These are phyloP conservation scores for Artomyces pyxidatus DNA, from an alignment of 768 basidiomycete species.

Conservation along the genomic window DNA sequence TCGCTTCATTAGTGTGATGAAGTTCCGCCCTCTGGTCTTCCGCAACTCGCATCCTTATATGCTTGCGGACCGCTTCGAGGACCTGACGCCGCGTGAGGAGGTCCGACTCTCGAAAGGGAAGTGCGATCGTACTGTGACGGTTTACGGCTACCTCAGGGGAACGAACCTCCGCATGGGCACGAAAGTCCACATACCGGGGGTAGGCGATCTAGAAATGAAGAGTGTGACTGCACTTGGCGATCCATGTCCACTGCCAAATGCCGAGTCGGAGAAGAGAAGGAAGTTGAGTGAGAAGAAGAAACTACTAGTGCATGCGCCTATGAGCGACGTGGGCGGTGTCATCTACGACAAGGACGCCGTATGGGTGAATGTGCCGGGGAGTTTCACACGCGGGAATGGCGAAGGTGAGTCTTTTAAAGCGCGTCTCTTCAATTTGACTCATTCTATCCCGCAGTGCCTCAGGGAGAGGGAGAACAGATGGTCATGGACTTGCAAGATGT, in stretches of 20 bases:
- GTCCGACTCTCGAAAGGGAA: slow-evolving; percentile 75
- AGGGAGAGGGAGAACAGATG: slow-evolving; percentile 96
- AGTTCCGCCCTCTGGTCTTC: slow-evolving; percentile 95
- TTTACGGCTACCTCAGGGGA: slow-evolving; percentile 93
- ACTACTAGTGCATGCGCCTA: slow-evolving; percentile 87
- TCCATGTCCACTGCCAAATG: slow-evolving; percentile 90
- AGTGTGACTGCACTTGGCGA: slow-evolving; percentile 75
- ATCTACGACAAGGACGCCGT: slow-evolving; percentile 98
- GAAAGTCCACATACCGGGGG: slow-evolving; percentile 89
- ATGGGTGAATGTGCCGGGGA: slow-evolving; percentile 95
- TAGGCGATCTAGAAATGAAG: slow-evolving; percentile 79
- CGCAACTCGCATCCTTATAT: slow-evolving; percentile 93
- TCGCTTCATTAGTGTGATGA: slow-evolving; percentile 96
- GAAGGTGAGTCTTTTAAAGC: slow-evolving; percentile 39
- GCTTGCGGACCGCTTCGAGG: slow-evolving; percentile 90
- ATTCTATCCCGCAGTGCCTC: slow-evolving; percentile 40
- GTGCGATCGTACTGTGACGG: slow-evolving; percentile 86
- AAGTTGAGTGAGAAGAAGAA: slow-evolving; percentile 95
- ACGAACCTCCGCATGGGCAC: slow-evolving; percentile 71
- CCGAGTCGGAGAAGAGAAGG: slow-evolving; percentile 82
- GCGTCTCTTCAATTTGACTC: slow-evolving; percentile 2
- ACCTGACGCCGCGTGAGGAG: slow-evolving; percentile 83
- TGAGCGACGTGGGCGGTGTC: slow-evolving; percentile 97
- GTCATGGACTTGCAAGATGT: slow-evolving; percentile 95
- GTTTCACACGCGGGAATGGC: slow-evolving; percentile 71